Percentiles rank a stretch among this genome's conserved stretches.
These are phyloP conservation scores for Daldinia bambusicola DNA, from an alignment of 495 filamentous ascomycete genomes.

Conservation along the genomic window DNA sequence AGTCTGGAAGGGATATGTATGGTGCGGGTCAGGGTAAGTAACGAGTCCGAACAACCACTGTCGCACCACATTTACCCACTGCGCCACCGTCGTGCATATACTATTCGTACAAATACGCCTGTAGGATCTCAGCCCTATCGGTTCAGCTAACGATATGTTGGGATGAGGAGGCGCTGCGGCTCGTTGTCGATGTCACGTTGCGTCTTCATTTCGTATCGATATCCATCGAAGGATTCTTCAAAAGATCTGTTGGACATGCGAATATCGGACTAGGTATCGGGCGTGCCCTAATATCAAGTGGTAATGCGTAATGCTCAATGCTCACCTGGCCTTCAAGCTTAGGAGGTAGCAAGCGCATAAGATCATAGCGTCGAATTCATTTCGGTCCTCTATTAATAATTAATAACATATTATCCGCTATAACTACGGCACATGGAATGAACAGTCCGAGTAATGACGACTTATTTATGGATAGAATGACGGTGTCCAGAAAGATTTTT, in stretches of 20 bases:
- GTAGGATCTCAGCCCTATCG: conserved; percentile 31
- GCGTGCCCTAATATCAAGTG: too few species aligned
- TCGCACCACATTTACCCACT: conserved; percentile 1
- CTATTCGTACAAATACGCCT: neutral
- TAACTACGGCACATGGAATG: neutral
- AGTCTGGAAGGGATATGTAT: too few species aligned
- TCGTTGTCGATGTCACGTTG: conserved; percentile 32
- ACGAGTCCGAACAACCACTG: neutral
- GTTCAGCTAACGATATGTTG: conserved; percentile 26
- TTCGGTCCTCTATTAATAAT: neutral
- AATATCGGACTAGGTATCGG: neutral
- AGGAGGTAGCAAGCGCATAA: neutral
- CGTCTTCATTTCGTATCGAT: conserved; percentile 19
- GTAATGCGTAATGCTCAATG: too few species aligned
- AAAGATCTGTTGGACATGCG: neutral
- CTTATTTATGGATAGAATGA: neutral
- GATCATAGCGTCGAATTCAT: neutral
- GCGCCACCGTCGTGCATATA: neutral
- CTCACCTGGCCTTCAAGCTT: too few species aligned
- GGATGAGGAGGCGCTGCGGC: conserved; percentile 14
- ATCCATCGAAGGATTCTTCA: conserved; percentile 11
- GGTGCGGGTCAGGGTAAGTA: too few species aligned
- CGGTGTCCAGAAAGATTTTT: neutral
- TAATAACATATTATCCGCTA: neutral
- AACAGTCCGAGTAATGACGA: neutral